Evolutionary conservation across 2,329 filamentous ascomycete genomes (phyloP), one percentile per base, ranked within the genome.

Genomic region (Emergomyces pasteurianus): DNA sequence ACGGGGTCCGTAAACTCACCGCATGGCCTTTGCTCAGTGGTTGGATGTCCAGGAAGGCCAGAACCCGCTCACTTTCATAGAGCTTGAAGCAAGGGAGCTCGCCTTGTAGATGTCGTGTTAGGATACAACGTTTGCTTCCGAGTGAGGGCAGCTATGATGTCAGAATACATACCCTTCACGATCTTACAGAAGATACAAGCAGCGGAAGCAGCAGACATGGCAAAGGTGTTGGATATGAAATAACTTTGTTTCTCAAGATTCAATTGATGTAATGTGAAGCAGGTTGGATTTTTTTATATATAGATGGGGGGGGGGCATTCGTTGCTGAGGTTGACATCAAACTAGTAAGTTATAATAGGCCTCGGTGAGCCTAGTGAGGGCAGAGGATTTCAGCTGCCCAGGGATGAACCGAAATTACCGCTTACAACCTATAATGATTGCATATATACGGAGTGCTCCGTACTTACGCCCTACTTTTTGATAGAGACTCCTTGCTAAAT

Each of bases 121-220:
- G 46, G 57, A 34, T 53, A 38, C n/a, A 49, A 3, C 31, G 31
- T 31, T 36, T 40, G 21, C 16, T 31, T 26, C 10, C 50, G 59
- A 53, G 38, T 40, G 47, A 38, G 57, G 42, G 42, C 2, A 31
- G 9, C 26, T 28, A 62, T 63, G 60, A 63, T 60, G 63, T 63
- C 59, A 61, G 57, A 26, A 40, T 14, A 34, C 68, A 59, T 75
- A 84, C 92, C 92, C 83, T 95, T 95, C 80, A 99, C 88, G 73
- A 99, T 97, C 76, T 90, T 95, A 83, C 94, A 99, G 80, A 99
- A 99, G 72, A 97, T 90, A 74, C 94, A 99, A 65, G 87, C 80
- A 59, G 86, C 81, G 46, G 38, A 18, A 31, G 73, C 68, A 40
- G 63, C 50, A 57, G 62, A 43, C 61, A 65, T 64, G 34, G 28